A percentile compares a stretch with the other conserved stretches of the same genome.
Conservation (phyloP, 2,329 filamentous ascomycete genomes). For the Xylaria polymorpha region DNA sequence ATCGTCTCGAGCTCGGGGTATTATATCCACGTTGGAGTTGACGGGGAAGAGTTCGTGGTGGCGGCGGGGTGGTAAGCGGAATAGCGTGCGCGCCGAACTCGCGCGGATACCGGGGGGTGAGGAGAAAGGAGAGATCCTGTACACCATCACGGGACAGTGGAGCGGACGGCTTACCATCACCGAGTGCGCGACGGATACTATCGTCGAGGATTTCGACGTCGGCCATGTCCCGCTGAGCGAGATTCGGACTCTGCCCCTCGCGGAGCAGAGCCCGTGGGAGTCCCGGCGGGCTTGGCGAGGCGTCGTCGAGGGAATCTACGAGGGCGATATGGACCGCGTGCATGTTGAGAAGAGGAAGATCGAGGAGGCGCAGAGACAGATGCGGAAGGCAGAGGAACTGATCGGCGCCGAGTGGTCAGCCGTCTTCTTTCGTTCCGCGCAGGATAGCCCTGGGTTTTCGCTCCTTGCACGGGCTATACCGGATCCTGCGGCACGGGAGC, state of each 20-base stretch:
- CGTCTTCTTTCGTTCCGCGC: constrained; percentile 41
- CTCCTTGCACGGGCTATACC: constrained; percentile 40
- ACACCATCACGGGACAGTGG: constrained; percentile 47
- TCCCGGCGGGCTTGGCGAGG: constrained; percentile 42
- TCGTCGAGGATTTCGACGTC: constrained; percentile 40
- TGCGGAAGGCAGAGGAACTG: constrained; percentile 39
- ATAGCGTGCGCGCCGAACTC: constrained; percentile 44
- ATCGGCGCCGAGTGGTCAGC: constrained; percentile 42
- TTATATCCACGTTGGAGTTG: constrained; percentile 44
- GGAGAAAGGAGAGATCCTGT: constrained; percentile 41
- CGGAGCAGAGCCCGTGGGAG: constrained; percentile 45
- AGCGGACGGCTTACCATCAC: constrained; percentile 41
- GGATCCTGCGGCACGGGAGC: constrained; percentile 24
- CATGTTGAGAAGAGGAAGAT: constrained; percentile 39
- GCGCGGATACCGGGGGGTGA: constrained; percentile 33
- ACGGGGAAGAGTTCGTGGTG: constrained; percentile 35
- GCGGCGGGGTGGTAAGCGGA: constrained; percentile 36
- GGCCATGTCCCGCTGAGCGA: constrained; percentile 38
- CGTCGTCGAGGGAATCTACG: constrained; percentile 38
- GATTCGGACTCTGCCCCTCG: constrained; percentile 21
- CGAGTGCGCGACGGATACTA: constrained; percentile 31
- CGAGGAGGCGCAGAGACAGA: constrained; percentile 44
- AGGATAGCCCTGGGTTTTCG: constrained; percentile 36
- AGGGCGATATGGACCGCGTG: constrained; percentile 37
- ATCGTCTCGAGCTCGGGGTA: constrained; percentile 47